Conservation (phyloP, 2,329 filamentous ascomycete genomes). For the Ophiostoma angusticollis region DNA sequence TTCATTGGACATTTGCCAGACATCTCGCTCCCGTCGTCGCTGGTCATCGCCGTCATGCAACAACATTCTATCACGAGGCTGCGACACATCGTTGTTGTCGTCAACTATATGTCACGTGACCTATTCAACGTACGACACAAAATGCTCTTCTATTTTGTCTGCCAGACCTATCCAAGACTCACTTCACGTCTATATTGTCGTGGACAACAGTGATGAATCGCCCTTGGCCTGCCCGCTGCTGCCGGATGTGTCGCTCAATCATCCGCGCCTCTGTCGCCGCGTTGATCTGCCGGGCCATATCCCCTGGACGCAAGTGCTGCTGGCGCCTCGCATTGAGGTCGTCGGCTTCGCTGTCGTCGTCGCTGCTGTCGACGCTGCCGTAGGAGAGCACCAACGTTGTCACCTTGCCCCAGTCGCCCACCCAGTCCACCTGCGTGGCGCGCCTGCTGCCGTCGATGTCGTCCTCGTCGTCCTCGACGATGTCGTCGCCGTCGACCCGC, state of each 20-base stretch:
- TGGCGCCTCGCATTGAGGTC: background rate
- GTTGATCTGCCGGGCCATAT: slow-evolving; percentile 6
- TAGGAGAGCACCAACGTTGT: slow-evolving; percentile 12
- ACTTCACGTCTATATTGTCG: too few relatives aligned
- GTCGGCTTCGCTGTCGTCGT: slow-evolving; percentile 4
- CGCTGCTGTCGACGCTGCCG: background rate
- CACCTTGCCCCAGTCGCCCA: slow-evolving; percentile 17
- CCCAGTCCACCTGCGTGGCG: slow-evolving; percentile 45
- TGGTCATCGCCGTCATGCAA: too few relatives aligned
- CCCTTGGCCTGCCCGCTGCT: slow-evolving; percentile 12
- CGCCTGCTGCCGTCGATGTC: too few relatives aligned
- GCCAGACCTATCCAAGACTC: too few relatives aligned
- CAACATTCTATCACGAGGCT: background rate
- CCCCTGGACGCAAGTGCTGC: background rate
- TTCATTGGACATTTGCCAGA: too few relatives aligned
- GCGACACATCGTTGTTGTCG: too few relatives aligned
- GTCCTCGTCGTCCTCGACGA: too few relatives aligned
- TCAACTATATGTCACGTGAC: too few relatives aligned
- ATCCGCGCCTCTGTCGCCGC: slow-evolving; percentile 7
- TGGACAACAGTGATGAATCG: slow-evolving; percentile 14
- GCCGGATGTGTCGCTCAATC: slow-evolving; percentile 14
- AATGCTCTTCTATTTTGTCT: too few relatives aligned
- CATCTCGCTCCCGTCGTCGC: too few relatives aligned
- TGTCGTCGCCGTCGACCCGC: slow-evolving; percentile 30
- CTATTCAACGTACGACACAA: too few relatives aligned